Evolutionary conservation across 2,329 filamentous ascomycete genomes (phyloP).

Genomic region (Diaporthe caulivora): DNA sequence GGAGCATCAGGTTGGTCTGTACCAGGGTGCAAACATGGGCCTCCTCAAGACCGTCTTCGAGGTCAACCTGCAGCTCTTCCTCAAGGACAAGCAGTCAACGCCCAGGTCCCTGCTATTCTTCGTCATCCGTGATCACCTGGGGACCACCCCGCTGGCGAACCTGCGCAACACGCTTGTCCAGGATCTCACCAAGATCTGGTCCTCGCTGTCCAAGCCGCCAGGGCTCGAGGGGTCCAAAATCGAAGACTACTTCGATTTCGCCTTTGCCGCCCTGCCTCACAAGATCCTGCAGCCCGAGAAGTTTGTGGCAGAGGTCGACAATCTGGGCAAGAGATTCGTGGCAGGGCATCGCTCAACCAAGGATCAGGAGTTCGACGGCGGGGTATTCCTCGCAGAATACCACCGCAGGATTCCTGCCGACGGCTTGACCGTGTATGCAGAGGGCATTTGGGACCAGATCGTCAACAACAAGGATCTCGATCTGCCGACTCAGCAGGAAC

Average conservation of each 20-base stretch:
- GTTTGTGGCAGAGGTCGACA: slow-evolving; percentile 84
- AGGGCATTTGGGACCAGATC: slow-evolving; percentile 98
- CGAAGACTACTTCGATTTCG: slow-evolving; percentile 98
- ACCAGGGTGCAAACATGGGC: slow-evolving; percentile 99
- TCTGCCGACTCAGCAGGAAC: slow-evolving; percentile 94
- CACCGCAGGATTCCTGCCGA: slow-evolving; percentile 96
- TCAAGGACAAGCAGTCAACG: slow-evolving; percentile 94
- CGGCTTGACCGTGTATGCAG: slow-evolving; percentile 93
- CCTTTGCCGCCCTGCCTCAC: slow-evolving; percentile 94
- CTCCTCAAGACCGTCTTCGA: slow-evolving; percentile 98
- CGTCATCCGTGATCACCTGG: slow-evolving; percentile 97
- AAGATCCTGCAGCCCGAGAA: slow-evolving; percentile 96
- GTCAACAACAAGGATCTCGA: slow-evolving; percentile 99
- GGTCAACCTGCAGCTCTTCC: slow-evolving; percentile 95
- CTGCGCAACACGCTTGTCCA: slow-evolving; percentile 90
- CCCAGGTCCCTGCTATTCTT: slow-evolving; percentile 96
- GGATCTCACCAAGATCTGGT: slow-evolving; percentile 93
- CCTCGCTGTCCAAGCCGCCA: slow-evolving; percentile 88
- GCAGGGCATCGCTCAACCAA: slow-evolving; percentile 81
- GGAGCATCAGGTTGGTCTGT: slow-evolving; percentile 98
- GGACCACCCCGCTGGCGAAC: slow-evolving; percentile 89
- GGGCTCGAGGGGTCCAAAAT: slow-evolving; percentile 91
- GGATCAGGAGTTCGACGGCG: slow-evolving; percentile 81
- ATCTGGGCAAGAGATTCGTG: slow-evolving; percentile 84
- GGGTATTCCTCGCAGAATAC: slow-evolving; percentile 92